Conservation (phyloP, 1,139 yeast genomes). For the Geotrichum citri-aurantii region DNA sequence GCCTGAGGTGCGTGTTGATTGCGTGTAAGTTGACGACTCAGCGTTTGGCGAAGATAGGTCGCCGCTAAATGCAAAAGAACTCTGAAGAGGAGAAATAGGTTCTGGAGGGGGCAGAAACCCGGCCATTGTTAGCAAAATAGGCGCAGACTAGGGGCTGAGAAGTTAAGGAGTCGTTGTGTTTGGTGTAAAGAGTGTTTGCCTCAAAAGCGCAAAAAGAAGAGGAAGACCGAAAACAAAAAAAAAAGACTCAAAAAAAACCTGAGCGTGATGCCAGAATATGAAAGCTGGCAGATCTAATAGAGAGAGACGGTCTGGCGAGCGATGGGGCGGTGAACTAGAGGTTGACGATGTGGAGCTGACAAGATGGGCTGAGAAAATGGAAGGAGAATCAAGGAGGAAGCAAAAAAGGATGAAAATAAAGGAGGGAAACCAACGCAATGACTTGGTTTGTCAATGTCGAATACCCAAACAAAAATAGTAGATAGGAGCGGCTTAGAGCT, state of each 20-base stretch:
- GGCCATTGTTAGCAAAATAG: conserved; percentile 21
- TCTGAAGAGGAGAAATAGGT: conserved; percentile 28
- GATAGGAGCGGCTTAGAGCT: neutral
- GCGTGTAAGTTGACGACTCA: conserved; percentile 9
- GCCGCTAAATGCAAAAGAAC: conserved; percentile 26
- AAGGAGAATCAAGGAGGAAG: neutral
- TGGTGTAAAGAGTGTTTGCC: neutral
- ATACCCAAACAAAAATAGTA: neutral
- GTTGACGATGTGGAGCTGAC: neutral
- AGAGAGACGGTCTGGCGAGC: neutral
- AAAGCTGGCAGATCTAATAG: no score
- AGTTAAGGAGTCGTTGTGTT: neutral
- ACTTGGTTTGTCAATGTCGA: neutral
- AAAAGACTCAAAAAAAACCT: no score
- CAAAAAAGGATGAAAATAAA: neutral
- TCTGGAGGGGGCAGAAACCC: conserved; percentile 31
- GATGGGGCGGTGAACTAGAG: neutral
- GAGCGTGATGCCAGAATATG: no score
- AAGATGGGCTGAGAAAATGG: neutral
- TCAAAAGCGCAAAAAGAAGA: neutral
- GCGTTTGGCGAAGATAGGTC: conserved; percentile 5
- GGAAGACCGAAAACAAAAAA: neutral
- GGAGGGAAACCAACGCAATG: neutral
- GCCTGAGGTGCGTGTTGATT: conserved; percentile 11
- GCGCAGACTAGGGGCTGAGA: neutral